These are phyloP conservation scores for Aphanocladium album DNA, from an alignment of 2,329 filamentous ascomycete species.

Conservation along the genomic window DNA sequence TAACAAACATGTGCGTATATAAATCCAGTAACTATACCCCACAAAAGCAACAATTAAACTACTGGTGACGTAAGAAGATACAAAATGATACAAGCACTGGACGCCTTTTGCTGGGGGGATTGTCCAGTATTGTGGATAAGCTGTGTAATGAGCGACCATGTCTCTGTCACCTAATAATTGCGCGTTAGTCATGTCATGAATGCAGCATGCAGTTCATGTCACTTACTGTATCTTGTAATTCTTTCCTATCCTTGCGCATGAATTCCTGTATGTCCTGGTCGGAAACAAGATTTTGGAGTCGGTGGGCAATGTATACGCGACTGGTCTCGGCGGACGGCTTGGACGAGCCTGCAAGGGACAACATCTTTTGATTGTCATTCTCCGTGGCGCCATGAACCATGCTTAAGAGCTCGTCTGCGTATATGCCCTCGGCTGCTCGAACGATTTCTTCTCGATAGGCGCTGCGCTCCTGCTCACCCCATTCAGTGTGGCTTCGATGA, in stretches of 20 bases:
- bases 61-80: slow-evolving; percentile 5
- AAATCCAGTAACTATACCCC: background rate
- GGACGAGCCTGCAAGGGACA: background rate
- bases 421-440: slow-evolving; percentile 10
- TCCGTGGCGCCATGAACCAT: background rate
- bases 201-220: too few species aligned
- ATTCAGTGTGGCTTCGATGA: slow-evolving; percentile 6
- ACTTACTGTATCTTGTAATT: slow-evolving; percentile 8
- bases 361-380: background rate
- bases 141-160: slow-evolving; percentile 7
- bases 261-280: slow-evolving; percentile 7
- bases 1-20: background rate
- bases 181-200: background rate
- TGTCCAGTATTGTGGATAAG: slow-evolving; percentile 7
- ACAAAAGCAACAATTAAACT: background rate
- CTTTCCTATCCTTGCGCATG: slow-evolving; percentile 6
- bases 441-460: slow-evolving; percentile 13
- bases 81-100: slow-evolving; percentile 5
- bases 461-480: slow-evolving; percentile 10
- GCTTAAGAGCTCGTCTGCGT: slow-evolving; percentile 2
- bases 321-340: slow-evolving; percentile 5
- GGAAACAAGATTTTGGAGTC: background rate
- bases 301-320: slow-evolving; percentile 7
- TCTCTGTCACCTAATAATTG: background rate
- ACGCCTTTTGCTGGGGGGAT: slow-evolving; percentile 7